Base-by-base conservation (phyloP, 139 green algal species). In the Coelastrella sp. region DNA sequence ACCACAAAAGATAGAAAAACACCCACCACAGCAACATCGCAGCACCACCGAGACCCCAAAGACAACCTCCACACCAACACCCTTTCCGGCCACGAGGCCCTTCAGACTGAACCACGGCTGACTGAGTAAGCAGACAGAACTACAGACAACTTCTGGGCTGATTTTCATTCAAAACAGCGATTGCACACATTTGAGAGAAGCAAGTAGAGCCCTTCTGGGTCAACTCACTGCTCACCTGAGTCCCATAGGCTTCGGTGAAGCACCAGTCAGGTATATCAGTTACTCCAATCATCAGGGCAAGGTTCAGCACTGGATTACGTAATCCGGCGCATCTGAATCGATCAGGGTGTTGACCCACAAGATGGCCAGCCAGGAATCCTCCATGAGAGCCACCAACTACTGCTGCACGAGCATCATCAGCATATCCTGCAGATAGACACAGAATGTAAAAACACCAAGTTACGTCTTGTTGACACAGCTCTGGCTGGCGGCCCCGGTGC, bases 241-340 rank as follows among this genome's bases (percentile, higher is more conserved):
- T 87, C 32, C 96, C 96, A 60, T 93, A 93, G 11, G 88, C 89
- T 90, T 99, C 96, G 57, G 97, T 89, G 72, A 91, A 98, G 87
- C 90, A 95, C 96, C 96, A 99, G 87, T 99, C 96, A 17, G 96
- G 91, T 69, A 99, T 99, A 87, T 99, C 96, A 13, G 85, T 91
- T 3, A 93, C 78, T 4, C 93, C 89, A 1, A 96, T 86, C 96
- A 99, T 99, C 53, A 93, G 77, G 2, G 83, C 82, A 7, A 99
- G 83, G 88, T 98, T 96, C 85, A 92, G 93, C 27, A 99, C 96
- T 3, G 96, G 96, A 89, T 99, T 99, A 71, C 95, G 93, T 83
- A 98, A 89, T 35, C 89, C 96, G 3, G 83, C 90, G n/a, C 86
- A 88, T 48, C 74, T 62, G 89, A 96, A 98, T 40, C 43, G 48